Base-by-base conservation (phyloP, 2,329 filamentous ascomycete genomes). In the Daldinia sp. region DNA sequence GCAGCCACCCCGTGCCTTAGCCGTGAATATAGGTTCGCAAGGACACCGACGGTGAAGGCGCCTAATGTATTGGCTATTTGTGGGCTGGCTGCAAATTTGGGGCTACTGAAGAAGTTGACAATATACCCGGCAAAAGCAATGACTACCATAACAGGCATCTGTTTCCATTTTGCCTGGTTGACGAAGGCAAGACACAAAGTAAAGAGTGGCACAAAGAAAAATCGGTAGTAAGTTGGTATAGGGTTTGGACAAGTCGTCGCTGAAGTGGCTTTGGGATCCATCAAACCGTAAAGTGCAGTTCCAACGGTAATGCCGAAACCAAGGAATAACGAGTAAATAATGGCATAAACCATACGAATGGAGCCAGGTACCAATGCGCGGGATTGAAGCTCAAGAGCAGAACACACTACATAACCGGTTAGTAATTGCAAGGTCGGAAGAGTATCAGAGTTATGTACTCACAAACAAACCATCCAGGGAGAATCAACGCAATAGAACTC, bases 81-180 rank as follows among this genome's bases (percentile, higher is more conserved):
- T 0, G 91, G 88, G 67, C 92, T 93, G 26, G 86, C 88, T 5
- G 84, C 81, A 76, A 95, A 93, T 44, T 85, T 88, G 26, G 85
- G 82, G 15, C 87, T 86, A 53, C 87, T 89, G 80, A 92, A 94
- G 80, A 88, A 93, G 77, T 92, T 94, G 73, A 93, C 90, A 2
- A 93, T 80, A 76, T 94, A 95, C 2, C 93, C 93, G 0, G 87
- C 85, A 64, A 92, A 87, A 1, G 92, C 88, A 62, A 96, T 93
- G 53, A 90, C 42, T 1, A 93, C 81, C 92, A 95, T 95, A 59
- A 92, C 84, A 0, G 93, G 93, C 72, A 91, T 88, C 77, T 96
- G 93, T 72, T 89, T 92, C 88, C 89, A 93, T 78, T 93, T 93
- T 42, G 91, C 92, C 73, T 94, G 92, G 77, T 94, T 94, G 77